Evolutionary conservation across 2,329 filamentous ascomycete genomes (phyloP), one percentile per base, ranked within the genome.

Genomic region (Curvularia lunata): DNA sequence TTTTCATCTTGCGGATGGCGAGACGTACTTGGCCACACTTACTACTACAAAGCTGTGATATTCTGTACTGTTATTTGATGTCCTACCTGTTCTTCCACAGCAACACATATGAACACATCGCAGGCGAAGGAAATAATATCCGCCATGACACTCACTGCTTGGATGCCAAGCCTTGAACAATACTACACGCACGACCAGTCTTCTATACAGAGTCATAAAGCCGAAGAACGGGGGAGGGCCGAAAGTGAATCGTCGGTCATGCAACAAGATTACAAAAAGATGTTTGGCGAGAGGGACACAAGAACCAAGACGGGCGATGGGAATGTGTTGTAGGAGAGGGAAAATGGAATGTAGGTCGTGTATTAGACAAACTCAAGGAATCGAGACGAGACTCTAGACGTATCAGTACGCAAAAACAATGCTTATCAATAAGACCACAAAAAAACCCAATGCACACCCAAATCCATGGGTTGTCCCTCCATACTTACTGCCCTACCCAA

Each of bases 191-290:
- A 25, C 21, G 5, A 16, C 12, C 5, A 16, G 12, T 42, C 19
- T 5, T 16, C 12, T 9, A 27, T n/a, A 1, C 23, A 43, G 40
- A 25, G 40, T 12, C 12, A 43, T 25, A 2, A 21, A 27, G 13
- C 4, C 32, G 32, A 37, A 3, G 7, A n/a, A 37, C 6, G 13
- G 4, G 2, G 6, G 4, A 6, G 6, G 5, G 13, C 32, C 16
- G n/a, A 16, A 16, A 37, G 32, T n/a, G 16, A 7, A 37, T 37
- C 16, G 16, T 32, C 32, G n/a, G 6, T 5, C 13, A 40, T 19
- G 38, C 9, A 40, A 40, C 18, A 63, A 48, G 50, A 51, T 46
- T 21, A n/a, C 25, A 27, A 13, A 23, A n/a, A n/a, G 23, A 6
- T 8, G 5, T 8, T 4, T 27, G 7, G 7, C 12, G 23, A 27